phyloP scores from a whole-genome alignment of 2,329 filamentous ascomycete species.

The Penicillium sp. region DNA sequence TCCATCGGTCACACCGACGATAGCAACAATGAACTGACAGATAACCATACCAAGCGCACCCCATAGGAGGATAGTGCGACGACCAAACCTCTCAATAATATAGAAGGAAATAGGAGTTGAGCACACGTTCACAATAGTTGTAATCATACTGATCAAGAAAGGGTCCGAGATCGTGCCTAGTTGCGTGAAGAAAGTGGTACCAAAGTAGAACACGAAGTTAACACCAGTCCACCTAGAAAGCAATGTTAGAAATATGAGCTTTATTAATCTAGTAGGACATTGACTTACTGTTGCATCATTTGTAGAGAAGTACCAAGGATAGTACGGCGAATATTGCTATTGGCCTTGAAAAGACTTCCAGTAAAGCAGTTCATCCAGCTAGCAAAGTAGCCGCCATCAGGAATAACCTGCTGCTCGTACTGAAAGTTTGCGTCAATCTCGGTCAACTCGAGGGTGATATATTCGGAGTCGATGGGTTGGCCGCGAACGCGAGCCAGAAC shows the following conservation, averaged over 20 bases:
- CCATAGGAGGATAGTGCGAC: slow-evolving; percentile 74
- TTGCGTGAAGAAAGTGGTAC: slow-evolving; percentile 78
- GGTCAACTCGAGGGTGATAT: slow-evolving; percentile 74
- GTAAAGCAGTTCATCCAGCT: slow-evolving; percentile 68
- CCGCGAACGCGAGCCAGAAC: slow-evolving; percentile 70
- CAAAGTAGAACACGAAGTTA: slow-evolving; percentile 92
- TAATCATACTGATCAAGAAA: slow-evolving; percentile 82
- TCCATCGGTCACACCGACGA: slow-evolving; percentile 66
- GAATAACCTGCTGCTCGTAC: slow-evolving; percentile 72
- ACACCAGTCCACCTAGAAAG: slow-evolving; percentile 65
- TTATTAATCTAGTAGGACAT: slow-evolving; percentile 6
- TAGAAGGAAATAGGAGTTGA: slow-evolving; percentile 88
- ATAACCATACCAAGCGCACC: slow-evolving; percentile 81
- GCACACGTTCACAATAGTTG: slow-evolving; percentile 82
- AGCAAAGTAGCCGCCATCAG: slow-evolving; percentile 63
- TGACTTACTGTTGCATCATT: slow-evolving; percentile 69
- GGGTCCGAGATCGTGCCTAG: slow-evolving; percentile 73
- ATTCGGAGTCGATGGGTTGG: slow-evolving; percentile 70
- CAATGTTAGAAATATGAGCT: neutral
- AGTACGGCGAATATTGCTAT: slow-evolving; percentile 63
- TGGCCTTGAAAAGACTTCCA: slow-evolving; percentile 54
- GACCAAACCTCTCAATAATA: slow-evolving; percentile 78
- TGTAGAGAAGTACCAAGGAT: slow-evolving; percentile 71
- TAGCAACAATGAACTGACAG: slow-evolving; percentile 84
- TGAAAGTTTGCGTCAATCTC: slow-evolving; percentile 89